Base-by-base conservation (phyloP, 805 yeast species). In the Zygosaccharomyces pseudorouxii region DNA sequence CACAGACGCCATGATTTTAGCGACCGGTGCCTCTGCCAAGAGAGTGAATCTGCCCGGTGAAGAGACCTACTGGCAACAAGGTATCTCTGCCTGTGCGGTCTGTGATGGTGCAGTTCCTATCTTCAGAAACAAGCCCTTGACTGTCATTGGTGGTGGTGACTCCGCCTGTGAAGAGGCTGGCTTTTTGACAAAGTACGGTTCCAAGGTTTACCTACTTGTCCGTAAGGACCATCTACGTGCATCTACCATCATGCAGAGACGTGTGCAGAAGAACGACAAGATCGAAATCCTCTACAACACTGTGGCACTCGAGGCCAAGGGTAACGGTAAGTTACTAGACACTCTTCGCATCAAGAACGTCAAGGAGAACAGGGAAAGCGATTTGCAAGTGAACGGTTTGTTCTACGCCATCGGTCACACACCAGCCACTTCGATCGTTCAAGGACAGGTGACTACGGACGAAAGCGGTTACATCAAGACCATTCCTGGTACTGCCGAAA, bases 31-130 rank as follows among this genome's bases (percentile, higher is more conserved):
- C 19, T 85, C 96, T 36, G 99, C 99, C 51, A 89, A 84, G 78
- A 87, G 99, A 76, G 78, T 93, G 73, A 72, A 79, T 67, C 75
- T 93, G 53, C 96, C 97, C 51, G 99, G 99, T 62, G 99, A 93
- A 75, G 98, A 93, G 58, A 78, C 79, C 30, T 93, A 93, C 80
- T 93, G 99, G 99, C 99, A 93, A 77, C 86, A 85, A 69, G 99
- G 99, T 71, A 93, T 93, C 58, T 87, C 96, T 59, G 99, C 99
- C 14, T 93, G 99, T 77, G 99, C 99, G 36, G 99, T 93, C 54
- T 93, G 99, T 75, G 99, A 93, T 69, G 99, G 99, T 72, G 99
- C 99, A 29, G 95, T 93, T 43, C 99, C 99, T 60, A 90, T 93
- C 61, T 93, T 93, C 77, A 87, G 98, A 78, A 86, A 93, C 78